Evolutionary conservation across 495 filamentous ascomycete genomes (phyloP).

Genomic region (Xanthoparmelia taractica): DNA sequence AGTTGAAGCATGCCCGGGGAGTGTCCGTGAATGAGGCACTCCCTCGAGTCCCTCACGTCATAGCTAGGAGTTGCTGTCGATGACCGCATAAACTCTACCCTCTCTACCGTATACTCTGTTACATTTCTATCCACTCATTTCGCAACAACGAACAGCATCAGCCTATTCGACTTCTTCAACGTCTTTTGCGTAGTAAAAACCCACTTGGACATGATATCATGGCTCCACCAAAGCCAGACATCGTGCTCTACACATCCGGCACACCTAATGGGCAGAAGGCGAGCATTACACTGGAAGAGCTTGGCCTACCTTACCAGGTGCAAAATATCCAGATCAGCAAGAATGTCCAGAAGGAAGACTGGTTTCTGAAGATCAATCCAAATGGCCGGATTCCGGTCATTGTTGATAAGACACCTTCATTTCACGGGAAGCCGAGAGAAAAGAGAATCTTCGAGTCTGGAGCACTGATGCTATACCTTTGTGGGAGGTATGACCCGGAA

Average conservation of each 20-base stretch:
- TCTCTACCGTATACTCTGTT: not conserved
- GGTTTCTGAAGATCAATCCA: slow-evolving; percentile 82
- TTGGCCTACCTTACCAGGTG: slow-evolving; percentile 58
- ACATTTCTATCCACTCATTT: not conserved
- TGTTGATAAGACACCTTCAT: slow-evolving; percentile 47
- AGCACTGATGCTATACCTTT: slow-evolving; percentile 43
- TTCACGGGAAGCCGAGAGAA: slow-evolving; percentile 29
- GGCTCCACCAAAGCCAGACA: slow-evolving; percentile 24
- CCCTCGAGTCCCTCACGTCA: not conserved
- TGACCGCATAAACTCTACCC: not conserved
- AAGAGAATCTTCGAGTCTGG: slow-evolving; percentile 44
- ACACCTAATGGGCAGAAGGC: slow-evolving; percentile 52
- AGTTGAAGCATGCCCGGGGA: not conserved
- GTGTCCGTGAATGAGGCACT: not conserved
- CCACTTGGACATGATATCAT: not conserved
- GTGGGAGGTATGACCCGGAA: slow-evolving; percentile 40
- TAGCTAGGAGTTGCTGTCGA: not conserved
- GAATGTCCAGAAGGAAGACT: slow-evolving; percentile 65
- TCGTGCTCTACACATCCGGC: slow-evolving; percentile 34
- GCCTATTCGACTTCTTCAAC: not conserved
- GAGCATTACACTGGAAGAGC: slow-evolving; percentile 74
- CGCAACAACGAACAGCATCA: not conserved
- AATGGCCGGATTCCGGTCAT: slow-evolving; percentile 85
- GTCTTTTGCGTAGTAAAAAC: not conserved
- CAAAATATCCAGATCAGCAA: slow-evolving; percentile 55